phyloP scores from a whole-genome alignment of 2,329 filamentous ascomycete genomes.

The Pseudocercospora fuligena region DNA sequence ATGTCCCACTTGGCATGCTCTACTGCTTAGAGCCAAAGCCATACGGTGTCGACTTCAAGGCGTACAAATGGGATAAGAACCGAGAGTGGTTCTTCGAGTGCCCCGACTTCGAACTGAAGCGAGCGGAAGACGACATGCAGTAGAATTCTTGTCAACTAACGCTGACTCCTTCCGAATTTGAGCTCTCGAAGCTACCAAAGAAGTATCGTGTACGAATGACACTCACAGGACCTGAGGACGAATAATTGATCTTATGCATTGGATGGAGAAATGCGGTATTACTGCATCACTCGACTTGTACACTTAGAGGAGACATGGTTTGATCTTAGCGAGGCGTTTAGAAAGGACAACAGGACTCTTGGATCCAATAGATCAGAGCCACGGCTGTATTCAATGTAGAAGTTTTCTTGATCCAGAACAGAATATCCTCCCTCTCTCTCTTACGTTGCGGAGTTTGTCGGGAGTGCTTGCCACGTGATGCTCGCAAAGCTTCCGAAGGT shows the following conservation, averaged over 20 bases:
- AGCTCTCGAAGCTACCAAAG: slow-evolving; percentile 17
- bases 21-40: slow-evolving; percentile 97
- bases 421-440: background rate
- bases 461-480: background rate
- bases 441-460: background rate
- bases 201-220: slow-evolving; percentile 13
- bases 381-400: slow-evolving; percentile 2
- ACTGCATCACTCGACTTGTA: slow-evolving; percentile 11
- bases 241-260: slow-evolving; percentile 1
- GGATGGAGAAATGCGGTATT: background rate
- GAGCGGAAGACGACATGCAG: slow-evolving; percentile 51
- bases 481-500: background rate
- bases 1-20: slow-evolving; percentile 89
- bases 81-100: slow-evolving; percentile 82
- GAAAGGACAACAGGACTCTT: slow-evolving; percentile 17
- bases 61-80: slow-evolving; percentile 76
- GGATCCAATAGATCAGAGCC: slow-evolving; percentile 10
- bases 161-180: slow-evolving; percentile 16
- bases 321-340: slow-evolving; percentile 24
- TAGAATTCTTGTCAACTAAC: slow-evolving; percentile 24
- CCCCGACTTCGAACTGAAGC: slow-evolving; percentile 78
- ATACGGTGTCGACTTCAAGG: slow-evolving; percentile 96
- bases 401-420: background rate
- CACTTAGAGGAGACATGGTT: slow-evolving; percentile 8
- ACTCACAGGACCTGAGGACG: background rate